These are phyloP conservation scores for Aspergillus baeticus DNA, from an alignment of 495 filamentous ascomycete genomes.

Conservation along the genomic window DNA sequence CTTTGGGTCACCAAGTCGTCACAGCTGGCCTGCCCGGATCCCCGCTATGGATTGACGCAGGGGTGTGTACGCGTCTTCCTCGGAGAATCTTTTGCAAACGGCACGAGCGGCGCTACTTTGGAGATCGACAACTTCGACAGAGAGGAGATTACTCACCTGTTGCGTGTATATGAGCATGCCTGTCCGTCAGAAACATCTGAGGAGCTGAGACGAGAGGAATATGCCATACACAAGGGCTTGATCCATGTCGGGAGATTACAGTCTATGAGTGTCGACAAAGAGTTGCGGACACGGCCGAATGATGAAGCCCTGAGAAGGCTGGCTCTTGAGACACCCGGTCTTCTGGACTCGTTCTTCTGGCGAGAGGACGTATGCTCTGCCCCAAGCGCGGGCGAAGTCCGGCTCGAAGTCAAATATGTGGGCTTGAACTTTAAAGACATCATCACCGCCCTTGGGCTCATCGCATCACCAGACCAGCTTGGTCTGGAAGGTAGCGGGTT, in stretches of 20 bases:
- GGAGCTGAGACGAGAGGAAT: slow-evolving; percentile 30
- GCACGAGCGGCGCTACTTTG: background rate
- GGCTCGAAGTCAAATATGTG: slow-evolving; percentile 27
- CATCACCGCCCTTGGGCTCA: background rate
- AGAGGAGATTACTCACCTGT: slow-evolving; percentile 20
- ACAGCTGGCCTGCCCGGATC: background rate
- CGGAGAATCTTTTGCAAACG: background rate
- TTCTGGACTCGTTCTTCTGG: slow-evolving; percentile 26
- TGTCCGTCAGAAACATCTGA: slow-evolving; percentile 17
- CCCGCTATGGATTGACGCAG: background rate
- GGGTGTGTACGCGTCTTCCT: background rate
- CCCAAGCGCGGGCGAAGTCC: slow-evolving; percentile 21
- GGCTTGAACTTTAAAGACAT: slow-evolving; percentile 34
- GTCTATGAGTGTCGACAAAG: slow-evolving; percentile 15
- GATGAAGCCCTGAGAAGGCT: slow-evolving; percentile 1
- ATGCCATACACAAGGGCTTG: slow-evolving; percentile 20
- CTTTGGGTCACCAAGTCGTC: slow-evolving; percentile 1
- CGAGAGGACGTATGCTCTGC: background rate
- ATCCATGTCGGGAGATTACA: slow-evolving; percentile 27
- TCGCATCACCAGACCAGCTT: background rate
- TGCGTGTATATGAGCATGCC: slow-evolving; percentile 7
- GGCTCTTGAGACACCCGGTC: slow-evolving; percentile 15
- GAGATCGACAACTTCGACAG: background rate
- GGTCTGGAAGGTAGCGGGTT: slow-evolving; percentile 1
- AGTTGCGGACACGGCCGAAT: background rate